A percentile compares a stretch with the other conserved stretches of the same genome.
Evolutionary conservation across 305 asterid genomes (phyloP).

Genomic region (Fraxinus sp.): DNA sequence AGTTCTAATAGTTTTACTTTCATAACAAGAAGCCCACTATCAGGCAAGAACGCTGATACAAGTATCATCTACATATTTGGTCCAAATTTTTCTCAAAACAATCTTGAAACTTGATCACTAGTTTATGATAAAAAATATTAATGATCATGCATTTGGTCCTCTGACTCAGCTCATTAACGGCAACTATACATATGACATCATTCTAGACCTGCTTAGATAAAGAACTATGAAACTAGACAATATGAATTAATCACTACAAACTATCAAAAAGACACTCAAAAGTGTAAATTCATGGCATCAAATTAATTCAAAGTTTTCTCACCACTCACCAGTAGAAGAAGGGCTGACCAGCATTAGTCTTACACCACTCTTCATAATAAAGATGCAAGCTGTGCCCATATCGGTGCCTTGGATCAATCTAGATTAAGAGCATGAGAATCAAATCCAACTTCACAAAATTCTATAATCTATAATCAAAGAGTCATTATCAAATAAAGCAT

Average conservation of each 20-base stretch:
- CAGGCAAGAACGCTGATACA: conserved; percentile 6
- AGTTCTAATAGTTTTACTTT: conserved; percentile 2
- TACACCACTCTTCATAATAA: conserved; percentile 82
- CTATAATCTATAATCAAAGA: neutral
- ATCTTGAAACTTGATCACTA: neutral
- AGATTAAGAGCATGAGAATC: neutral
- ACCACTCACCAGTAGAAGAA: conserved; percentile 84
- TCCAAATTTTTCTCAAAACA: neutral
- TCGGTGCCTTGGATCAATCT: conserved; percentile 96
- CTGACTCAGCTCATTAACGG: conserved; percentile 7
- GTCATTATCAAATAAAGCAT: neutral
- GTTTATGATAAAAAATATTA: neutral
- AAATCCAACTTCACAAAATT: conserved; percentile 1
- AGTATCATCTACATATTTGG: neutral
- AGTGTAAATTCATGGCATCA: neutral
- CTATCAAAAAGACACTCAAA: conserved; percentile 2
- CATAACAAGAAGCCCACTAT: conserved; percentile 9
- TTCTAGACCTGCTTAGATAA: conserved; percentile 15
- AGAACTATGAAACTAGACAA: neutral
- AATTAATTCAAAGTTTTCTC: conserved; percentile 28
- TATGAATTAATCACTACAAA: conserved; percentile 3
- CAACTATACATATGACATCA: conserved; percentile 20
- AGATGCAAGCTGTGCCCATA: conserved; percentile 85
- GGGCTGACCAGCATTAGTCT: conserved; percentile 78
- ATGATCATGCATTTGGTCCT: conserved; percentile 4